Evolutionary conservation across 768 basidiomycete species (phyloP).

Genomic region (Steccherinum ochraceum): DNA sequence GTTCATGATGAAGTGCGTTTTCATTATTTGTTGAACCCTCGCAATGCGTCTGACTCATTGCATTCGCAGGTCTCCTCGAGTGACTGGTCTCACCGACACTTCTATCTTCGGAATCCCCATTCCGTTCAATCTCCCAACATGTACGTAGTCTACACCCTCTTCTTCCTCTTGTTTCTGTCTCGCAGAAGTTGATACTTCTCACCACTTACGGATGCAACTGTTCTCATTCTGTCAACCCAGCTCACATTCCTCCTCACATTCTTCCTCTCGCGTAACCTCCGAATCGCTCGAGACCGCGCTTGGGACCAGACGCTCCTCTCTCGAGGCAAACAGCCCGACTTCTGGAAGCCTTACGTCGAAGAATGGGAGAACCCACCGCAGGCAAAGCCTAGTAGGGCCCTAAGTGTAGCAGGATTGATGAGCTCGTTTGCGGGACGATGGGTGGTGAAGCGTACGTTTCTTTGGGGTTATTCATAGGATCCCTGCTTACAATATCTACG

Average conservation of each 20-base stretch:
- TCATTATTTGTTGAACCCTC: not conserved
- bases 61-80: conserved; percentile 46
- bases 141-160: conserved; percentile 29
- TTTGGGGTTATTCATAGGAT: not conserved
- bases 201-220: conserved; percentile 52
- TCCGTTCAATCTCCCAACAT: conserved; percentile 67
- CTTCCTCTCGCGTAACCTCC: conserved; percentile 80
- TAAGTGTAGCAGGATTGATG: conserved; percentile 5
- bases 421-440: conserved; percentile 8
- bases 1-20: conserved; percentile 55
- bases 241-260: conserved; percentile 69
- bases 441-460: conserved; percentile 14
- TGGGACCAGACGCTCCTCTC: conserved; percentile 82
- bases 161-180: conserved; percentile 5
- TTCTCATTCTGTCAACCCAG: conserved; percentile 70
- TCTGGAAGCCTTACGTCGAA: conserved; percentile 81
- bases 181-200: not conserved
- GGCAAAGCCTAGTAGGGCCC: conserved; percentile 3
- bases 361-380: conserved; percentile 62
- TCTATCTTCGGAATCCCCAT: conserved; percentile 58
- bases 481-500: conserved; percentile 11
- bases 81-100: conserved; percentile 57
- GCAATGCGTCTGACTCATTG: not conserved
- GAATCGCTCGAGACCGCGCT: conserved; percentile 68
- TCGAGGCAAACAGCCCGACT: conserved; percentile 73